Evolutionary conservation across 108 stramenopile genomes (phyloP).

Genomic region (Nannochloropsis oceanica): DNA sequence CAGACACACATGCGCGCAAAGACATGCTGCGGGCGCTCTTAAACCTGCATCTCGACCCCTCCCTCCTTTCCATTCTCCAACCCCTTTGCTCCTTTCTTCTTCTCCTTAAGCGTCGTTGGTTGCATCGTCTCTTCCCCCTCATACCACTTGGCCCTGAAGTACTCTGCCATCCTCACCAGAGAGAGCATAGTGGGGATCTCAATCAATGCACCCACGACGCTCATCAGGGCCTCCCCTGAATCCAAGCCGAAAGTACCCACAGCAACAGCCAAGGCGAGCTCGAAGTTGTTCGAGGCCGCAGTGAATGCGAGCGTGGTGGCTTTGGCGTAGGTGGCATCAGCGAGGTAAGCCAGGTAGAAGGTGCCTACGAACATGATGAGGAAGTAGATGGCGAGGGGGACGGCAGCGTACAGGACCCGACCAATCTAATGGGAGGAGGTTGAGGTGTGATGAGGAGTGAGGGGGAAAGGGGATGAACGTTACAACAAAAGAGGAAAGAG

Average conservation of each 20-base stretch:
- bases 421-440: background rate
- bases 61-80: background rate
- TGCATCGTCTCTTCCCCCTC: background rate
- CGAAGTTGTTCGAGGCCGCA: background rate
- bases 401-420: background rate
- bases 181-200: background rate
- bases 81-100: background rate
- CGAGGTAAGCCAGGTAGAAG: background rate
- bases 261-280: background rate
- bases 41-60: background rate
- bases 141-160: background rate
- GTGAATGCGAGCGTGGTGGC: background rate
- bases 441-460: background rate
- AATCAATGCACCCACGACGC: background rate
- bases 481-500: background rate
- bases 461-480: background rate
- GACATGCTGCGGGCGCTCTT: background rate
- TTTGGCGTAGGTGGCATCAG: background rate
- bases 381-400: background rate
- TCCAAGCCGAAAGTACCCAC: background rate
- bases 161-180: background rate
- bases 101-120: background rate
- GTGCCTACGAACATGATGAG: background rate
- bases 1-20: no score
- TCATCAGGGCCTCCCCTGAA: background rate